Conservation (phyloP, 139 green algal genomes). For the Medakamo hakoo region DNA sequence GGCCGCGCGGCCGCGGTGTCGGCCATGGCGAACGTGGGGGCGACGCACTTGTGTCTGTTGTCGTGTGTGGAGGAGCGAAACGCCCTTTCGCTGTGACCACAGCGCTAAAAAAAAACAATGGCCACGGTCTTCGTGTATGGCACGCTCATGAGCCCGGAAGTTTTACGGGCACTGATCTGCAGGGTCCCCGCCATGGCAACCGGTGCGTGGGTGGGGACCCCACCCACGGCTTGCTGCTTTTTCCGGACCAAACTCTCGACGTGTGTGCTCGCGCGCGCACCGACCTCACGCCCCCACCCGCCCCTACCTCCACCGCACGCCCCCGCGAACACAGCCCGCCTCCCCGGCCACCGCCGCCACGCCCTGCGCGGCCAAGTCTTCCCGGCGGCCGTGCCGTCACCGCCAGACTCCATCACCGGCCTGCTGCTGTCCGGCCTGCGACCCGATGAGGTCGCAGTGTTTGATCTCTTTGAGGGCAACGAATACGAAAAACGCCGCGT, state of each 20-base stretch:
- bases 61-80: not conserved
- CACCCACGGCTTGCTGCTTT: too few relatives aligned
- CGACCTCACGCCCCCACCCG: too few relatives aligned
- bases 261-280: too few relatives aligned
- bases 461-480: constrained; percentile 56
- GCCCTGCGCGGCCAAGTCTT: constrained; percentile 39
- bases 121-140: constrained; percentile 29
- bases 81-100: not conserved
- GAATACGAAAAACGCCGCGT: constrained; percentile 40
- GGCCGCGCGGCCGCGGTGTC: not conserved
- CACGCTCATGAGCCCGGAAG: constrained; percentile 28
- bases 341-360: constrained; percentile 38
- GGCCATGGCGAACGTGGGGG: constrained; percentile 3
- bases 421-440: constrained; percentile 29
- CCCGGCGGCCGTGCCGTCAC: constrained; percentile 26
- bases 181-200: too few relatives aligned
- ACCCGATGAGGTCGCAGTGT: constrained; percentile 33
- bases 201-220: too few relatives aligned
- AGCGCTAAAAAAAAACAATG: constrained; percentile 1
- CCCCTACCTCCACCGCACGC: too few relatives aligned
- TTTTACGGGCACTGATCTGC: constrained; percentile 33
- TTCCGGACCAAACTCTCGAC: too few relatives aligned
- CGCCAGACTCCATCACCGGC: not conserved
- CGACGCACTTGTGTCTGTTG: not conserved
- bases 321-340: constrained; percentile 10